Conservation (phyloP, 805 yeast genomes). For the Spathaspora arborariae region DNA sequence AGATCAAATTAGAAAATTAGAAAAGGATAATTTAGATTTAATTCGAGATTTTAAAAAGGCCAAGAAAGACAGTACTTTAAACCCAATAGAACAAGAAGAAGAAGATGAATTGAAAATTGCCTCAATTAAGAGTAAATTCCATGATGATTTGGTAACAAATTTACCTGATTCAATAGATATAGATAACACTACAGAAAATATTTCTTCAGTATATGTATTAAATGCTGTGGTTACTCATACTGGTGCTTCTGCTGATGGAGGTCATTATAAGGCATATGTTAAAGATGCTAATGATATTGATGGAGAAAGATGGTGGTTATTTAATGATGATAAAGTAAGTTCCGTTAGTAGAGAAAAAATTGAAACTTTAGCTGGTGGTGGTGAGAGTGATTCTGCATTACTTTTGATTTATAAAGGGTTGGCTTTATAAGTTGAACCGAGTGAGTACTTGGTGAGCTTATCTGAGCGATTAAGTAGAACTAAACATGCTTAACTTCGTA, state of each 20-base stretch:
- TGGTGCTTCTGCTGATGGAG: slow-evolving; percentile 95
- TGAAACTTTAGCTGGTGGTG: slow-evolving; percentile 91
- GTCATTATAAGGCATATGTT: slow-evolving; percentile 92
- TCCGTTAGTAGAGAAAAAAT: slow-evolving; percentile 76
- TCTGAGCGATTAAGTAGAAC: too few species aligned
- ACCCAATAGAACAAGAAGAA: slow-evolving; percentile 53
- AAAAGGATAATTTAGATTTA: slow-evolving; percentile 70
- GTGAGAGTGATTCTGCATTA: slow-evolving; percentile 94
- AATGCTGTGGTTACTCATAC: slow-evolving; percentile 84
- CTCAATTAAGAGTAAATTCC: slow-evolving; percentile 50
- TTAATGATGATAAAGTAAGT: slow-evolving; percentile 87
- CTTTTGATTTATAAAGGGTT: slow-evolving; percentile 81
- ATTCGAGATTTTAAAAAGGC: slow-evolving; percentile 69
- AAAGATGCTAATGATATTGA: slow-evolving; percentile 60
- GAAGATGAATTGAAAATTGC: slow-evolving; percentile 49
- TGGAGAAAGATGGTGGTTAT: slow-evolving; percentile 87
- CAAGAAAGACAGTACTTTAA: slow-evolving; percentile 28
- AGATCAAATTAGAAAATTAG: slow-evolving; percentile 72
- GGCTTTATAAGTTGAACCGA: too few species aligned
- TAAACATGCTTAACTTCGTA: too few species aligned
- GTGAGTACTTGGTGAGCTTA: too few species aligned
- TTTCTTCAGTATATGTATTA: slow-evolving; percentile 83
- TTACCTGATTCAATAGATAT: slow-evolving; percentile 35
- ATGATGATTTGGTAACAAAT: slow-evolving; percentile 37
- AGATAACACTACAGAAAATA: slow-evolving; percentile 62